Base-by-base conservation (phyloP, 805 yeast genomes). In the Hermanozyma aechmeae region DNA sequence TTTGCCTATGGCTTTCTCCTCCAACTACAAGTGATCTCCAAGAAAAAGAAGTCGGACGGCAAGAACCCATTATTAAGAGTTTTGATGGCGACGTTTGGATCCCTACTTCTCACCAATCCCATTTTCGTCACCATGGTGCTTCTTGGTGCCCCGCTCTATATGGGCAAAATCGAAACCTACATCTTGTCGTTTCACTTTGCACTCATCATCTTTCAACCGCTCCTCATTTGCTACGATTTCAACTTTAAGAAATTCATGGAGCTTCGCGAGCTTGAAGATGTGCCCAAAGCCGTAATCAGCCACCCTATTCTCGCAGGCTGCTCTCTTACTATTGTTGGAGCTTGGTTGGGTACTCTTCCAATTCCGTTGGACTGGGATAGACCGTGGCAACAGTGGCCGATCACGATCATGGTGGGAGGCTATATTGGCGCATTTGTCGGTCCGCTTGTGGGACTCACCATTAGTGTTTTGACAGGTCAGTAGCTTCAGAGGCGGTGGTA, bases 331-430 rank as follows among this genome's bases (percentile, higher is more conserved):
- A 24, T 56, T 2, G 34, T 79, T 8, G 95, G 96, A 2, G 75
- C 87, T 5, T 89, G 97, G 97, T 40, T 85, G 1, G 96, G 97
- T 11, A 95, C 89, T 3, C 53, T 83, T 21, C 97, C 95, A 1
- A 86, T 92, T 34, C 96, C 97, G 0, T 64, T 92, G 34, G 98
- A 89, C 53, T 89, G 98, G 98, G 98, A 89, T 51, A 68, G 97
- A 44, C 83, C 80, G 15, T 89, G 98, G 98, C 98, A 89, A 54
- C 69, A 65, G 30, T 89, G 96, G 93, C 98, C 98, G 5, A 72
- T 85, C 30, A 89, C 97, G 1, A 65, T 89, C 24, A 61, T 89
- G 10, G 65, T 71, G 6, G 96, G 97, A 2, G 76, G 76, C 0
- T 84, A 83, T 44, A 18, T 63, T 0, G 96, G 96, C n/a, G 71